Conservation (phyloP, 345 rosid species). For the Aethionema arabicum region DNA sequence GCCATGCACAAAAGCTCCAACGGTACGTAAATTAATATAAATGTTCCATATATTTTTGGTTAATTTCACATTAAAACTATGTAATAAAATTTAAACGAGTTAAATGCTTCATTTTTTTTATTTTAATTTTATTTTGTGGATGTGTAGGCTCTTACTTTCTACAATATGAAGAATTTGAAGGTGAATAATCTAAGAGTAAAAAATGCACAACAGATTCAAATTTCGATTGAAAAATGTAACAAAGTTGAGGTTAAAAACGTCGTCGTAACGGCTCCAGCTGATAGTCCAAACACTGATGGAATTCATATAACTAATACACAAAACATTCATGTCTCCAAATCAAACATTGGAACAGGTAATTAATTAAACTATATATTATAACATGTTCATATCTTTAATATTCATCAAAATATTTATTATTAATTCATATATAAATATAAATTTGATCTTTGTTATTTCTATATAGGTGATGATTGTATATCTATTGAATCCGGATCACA, state of each 20-base stretch:
- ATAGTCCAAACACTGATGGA: constrained; percentile 92
- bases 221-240: constrained; percentile 52
- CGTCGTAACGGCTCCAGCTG: constrained; percentile 47
- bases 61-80: constrained; percentile 47
- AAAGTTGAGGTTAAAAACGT: constrained; percentile 49
- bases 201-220: constrained; percentile 75
- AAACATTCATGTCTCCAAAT: constrained; percentile 50
- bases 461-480: constrained; percentile 83
- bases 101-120: constrained; percentile 29
- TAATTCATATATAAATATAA: constrained; percentile 38
- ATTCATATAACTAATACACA: constrained; percentile 68
- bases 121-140: constrained; percentile 22
- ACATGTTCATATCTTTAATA: no score
- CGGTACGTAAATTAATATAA: constrained; percentile 47
- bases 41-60: neutral
- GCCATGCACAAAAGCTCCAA: constrained; percentile 88
- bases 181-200: constrained; percentile 52
- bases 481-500: constrained; percentile 47
- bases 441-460: constrained; percentile 34
- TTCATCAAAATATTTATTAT: constrained; percentile 14
- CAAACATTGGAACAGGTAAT: constrained; percentile 66
- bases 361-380: constrained; percentile 53
- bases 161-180: constrained; percentile 48
- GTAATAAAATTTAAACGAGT: constrained; percentile 14
- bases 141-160: constrained; percentile 70